A percentile compares a stretch with the other conserved stretches of the same genome.
phyloP scores from a whole-genome alignment of 2,329 filamentous ascomycete species.

The Fusarium agapanthi region DNA sequence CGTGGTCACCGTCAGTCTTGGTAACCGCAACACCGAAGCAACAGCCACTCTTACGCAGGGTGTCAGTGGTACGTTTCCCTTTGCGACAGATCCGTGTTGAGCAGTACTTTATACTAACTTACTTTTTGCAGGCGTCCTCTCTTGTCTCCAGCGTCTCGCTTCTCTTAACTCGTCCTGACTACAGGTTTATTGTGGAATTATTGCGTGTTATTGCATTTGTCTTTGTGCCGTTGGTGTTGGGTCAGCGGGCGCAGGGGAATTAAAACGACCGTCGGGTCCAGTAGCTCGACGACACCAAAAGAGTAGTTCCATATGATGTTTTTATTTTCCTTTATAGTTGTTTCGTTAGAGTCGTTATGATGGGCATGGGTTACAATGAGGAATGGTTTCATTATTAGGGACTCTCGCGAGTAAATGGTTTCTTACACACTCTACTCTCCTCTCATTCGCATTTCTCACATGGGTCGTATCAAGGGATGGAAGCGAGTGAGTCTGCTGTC shows the following conservation, averaged over 20 bases:
- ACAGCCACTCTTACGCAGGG: conserved; percentile 87
- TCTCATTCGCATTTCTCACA: neutral
- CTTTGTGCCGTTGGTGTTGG: conserved; percentile 40
- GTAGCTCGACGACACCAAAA: conserved; percentile 21
- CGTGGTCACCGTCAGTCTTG: conserved; percentile 86
- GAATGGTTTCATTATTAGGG: conserved; percentile 5
- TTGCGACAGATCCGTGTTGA: no score
- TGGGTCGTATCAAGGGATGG: neutral
- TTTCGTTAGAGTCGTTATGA: neutral
- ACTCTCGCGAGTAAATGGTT: conserved; percentile 25
- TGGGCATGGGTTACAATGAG: conserved; percentile 3
- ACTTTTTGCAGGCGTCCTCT: conserved; percentile 50
- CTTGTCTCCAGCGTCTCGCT: conserved; percentile 54
- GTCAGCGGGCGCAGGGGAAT: conserved; percentile 36
- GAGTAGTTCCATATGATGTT: conserved; percentile 16
- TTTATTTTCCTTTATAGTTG: neutral
- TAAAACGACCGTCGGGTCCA: conserved; percentile 14
- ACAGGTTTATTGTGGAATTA: conserved; percentile 24
- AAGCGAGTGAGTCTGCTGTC: neutral
- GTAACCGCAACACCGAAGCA: conserved; percentile 88
- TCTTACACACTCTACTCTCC: conserved; percentile 28
- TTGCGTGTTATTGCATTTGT: conserved; percentile 34
- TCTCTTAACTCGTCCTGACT: conserved; percentile 37
- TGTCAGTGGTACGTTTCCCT: conserved; percentile 76
- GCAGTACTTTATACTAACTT: neutral